Evolutionary conservation across 352 stramenopile genomes (phyloP).

Genomic region (Bremia lactucae): DNA sequence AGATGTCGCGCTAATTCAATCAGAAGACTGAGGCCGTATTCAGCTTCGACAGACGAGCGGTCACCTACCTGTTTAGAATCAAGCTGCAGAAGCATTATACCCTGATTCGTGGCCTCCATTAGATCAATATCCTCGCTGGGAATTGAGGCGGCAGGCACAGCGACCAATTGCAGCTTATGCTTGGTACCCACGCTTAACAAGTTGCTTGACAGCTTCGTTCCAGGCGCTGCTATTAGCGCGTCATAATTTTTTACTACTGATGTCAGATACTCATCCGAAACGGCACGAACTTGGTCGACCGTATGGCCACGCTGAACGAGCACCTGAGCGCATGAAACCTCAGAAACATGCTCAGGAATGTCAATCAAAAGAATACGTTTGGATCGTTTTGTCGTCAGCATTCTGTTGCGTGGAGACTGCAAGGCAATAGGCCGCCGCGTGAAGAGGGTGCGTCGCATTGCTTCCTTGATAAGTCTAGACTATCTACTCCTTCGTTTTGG

Average conservation of each 20-base stretch:
- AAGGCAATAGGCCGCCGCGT: conserved; percentile 4
- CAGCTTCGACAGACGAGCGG: conserved; percentile 63
- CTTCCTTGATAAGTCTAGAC: too few relatives aligned
- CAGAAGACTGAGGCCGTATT: conserved; percentile 52
- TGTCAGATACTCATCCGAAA: conserved; percentile 22
- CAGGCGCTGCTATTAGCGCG: conserved; percentile 46
- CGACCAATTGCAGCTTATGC: conserved; percentile 42
- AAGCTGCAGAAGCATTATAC: conserved; percentile 66
- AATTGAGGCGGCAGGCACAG: conserved; percentile 41
- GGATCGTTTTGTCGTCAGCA: conserved; percentile 11
- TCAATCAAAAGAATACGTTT: conserved; percentile 57
- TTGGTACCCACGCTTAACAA: conserved; percentile 33
- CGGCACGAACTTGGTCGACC: conserved; percentile 40
- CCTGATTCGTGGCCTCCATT: conserved; percentile 65
- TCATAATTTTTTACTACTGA: conserved; percentile 39
- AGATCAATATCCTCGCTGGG: conserved; percentile 55
- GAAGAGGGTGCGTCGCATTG: conserved; percentile 11
- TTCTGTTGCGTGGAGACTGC: neutral
- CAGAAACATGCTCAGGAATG: conserved; percentile 33
- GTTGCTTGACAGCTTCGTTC: conserved; percentile 31
- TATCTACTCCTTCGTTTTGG: too few relatives aligned
- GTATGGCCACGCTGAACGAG: conserved; percentile 59
- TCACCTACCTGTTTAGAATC: conserved; percentile 64
- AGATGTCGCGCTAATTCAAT: conserved; percentile 56
- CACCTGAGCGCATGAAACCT: conserved; percentile 47